A percentile compares a stretch with the other conserved stretches of the same genome.
phyloP scores from a whole-genome alignment of 1,284 basidiomycete genomes.

The Pseudozyma flocculosa region DNA sequence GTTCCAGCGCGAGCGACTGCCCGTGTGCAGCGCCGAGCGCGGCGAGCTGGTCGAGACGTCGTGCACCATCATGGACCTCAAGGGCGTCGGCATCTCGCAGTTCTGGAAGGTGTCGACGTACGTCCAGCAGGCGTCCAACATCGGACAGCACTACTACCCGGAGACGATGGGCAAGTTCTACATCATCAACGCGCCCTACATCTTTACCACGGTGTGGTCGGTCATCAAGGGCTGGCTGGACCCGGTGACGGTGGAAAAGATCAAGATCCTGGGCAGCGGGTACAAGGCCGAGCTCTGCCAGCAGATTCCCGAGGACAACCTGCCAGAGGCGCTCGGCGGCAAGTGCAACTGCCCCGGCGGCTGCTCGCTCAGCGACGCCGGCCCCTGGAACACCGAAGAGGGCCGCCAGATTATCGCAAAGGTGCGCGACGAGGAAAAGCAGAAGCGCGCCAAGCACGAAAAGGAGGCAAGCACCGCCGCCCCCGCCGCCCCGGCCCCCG shows the following conservation, averaged over 20 bases:
- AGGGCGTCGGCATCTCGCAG: slow-evolving; percentile 74
- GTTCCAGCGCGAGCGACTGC: slow-evolving; percentile 69
- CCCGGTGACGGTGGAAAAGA: slow-evolving; percentile 85
- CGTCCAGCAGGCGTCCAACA: slow-evolving; percentile 73
- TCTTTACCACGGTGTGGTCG: slow-evolving; percentile 84
- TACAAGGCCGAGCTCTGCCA: slow-evolving; percentile 45
- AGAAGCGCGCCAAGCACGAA: slow-evolving; percentile 22
- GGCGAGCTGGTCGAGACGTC: slow-evolving; percentile 94
- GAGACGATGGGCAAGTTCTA: slow-evolving; percentile 90
- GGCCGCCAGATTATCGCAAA: slow-evolving; percentile 52
- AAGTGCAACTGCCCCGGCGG: slow-evolving; percentile 75
- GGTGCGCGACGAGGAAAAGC: slow-evolving; percentile 40
- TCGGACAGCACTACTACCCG: slow-evolving; percentile 83
- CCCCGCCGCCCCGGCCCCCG: too few relatives aligned
- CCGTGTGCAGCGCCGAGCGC: slow-evolving; percentile 72
- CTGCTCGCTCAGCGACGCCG: slow-evolving; percentile 84
- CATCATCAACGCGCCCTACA: slow-evolving; percentile 80
- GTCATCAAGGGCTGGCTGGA: slow-evolving; percentile 93
- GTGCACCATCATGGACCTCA: slow-evolving; percentile 94
- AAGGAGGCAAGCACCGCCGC: slow-evolving; percentile 6
- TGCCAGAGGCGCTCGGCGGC: slow-evolving; percentile 85
- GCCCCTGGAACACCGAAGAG: slow-evolving; percentile 76
- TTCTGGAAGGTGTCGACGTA: slow-evolving; percentile 90
- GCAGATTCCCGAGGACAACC: slow-evolving; percentile 73
- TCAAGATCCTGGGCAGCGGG: slow-evolving; percentile 51